A percentile compares a stretch with the other conserved stretches of the same genome.
Evolutionary conservation across 2,329 filamentous ascomycete genomes (phyloP).

Genomic region (Chalaropsis thielavioides): DNA sequence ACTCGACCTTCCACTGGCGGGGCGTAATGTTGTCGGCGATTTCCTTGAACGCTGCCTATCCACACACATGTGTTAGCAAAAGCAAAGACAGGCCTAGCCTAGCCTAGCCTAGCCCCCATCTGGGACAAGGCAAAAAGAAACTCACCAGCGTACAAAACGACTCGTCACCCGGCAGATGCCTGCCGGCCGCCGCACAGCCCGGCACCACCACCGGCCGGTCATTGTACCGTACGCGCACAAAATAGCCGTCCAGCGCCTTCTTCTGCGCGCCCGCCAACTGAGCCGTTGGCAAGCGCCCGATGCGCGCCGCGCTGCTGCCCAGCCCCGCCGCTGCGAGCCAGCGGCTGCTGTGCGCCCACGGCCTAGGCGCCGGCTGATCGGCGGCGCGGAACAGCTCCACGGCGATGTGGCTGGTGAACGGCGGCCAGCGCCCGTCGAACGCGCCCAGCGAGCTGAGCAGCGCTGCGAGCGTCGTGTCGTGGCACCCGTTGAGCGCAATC

Average conservation of each 20-base stretch:
- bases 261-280: slow-evolving; percentile 44
- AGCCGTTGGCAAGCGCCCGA: slow-evolving; percentile 23
- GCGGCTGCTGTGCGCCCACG: not conserved
- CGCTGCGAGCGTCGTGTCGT: slow-evolving; percentile 83
- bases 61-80: not conserved
- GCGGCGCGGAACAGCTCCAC: slow-evolving; percentile 63
- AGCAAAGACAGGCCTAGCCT: not conserved
- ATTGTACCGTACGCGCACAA: slow-evolving; percentile 83
- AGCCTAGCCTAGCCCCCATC: no score
- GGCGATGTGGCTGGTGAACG: slow-evolving; percentile 83
- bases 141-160: slow-evolving; percentile 77
- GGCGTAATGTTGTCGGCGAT: slow-evolving; percentile 88
- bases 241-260: slow-evolving; percentile 56
- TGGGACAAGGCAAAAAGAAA: slow-evolving; percentile 15
- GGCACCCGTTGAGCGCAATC: slow-evolving; percentile 71
- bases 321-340: not conserved
- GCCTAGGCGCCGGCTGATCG: slow-evolving; percentile 2
- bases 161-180: slow-evolving; percentile 74
- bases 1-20: slow-evolving; percentile 52
- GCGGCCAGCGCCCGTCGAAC: slow-evolving; percentile 69
- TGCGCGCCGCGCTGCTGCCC: not conserved
- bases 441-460: slow-evolving; percentile 66
- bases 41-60: slow-evolving; percentile 70
- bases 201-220: slow-evolving; percentile 69
- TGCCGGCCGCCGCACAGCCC: slow-evolving; percentile 60